Conservation (phyloP, 306 rosid species). For the Trifolium subterraneum region DNA sequence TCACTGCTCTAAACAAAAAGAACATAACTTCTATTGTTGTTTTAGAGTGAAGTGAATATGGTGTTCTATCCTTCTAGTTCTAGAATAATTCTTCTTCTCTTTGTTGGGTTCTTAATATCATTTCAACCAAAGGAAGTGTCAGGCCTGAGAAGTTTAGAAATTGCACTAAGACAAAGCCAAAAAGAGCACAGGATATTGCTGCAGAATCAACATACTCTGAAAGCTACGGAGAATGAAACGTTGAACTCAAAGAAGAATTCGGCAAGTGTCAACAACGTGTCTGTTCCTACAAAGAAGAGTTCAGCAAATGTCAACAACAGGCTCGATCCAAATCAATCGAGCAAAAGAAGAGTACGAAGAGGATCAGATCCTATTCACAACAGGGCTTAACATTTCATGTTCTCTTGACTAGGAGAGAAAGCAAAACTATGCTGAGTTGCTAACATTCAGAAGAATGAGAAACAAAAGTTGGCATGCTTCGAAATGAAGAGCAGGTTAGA, state of each 20-base stretch:
- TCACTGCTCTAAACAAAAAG: conserved; percentile 50
- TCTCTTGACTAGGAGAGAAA: conserved; percentile 46
- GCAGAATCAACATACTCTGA: conserved; percentile 49
- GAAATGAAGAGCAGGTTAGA: conserved; percentile 54
- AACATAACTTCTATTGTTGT: conserved; percentile 50
- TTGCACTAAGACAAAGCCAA: conserved; percentile 54
- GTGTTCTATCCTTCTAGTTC: conserved; percentile 53
- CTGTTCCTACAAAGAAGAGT: conserved; percentile 56
- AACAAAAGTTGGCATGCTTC: conserved; percentile 38
- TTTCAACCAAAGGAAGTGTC: conserved; percentile 54
- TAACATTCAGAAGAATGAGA: conserved; percentile 43
- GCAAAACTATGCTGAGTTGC: conserved; percentile 30
- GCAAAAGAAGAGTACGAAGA: conserved; percentile 78
- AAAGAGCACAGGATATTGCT: conserved; percentile 45
- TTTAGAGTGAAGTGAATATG: conserved; percentile 60
- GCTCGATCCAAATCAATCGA: conserved; percentile 75
- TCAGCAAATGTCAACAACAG: conserved; percentile 46
- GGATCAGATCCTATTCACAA: conserved; percentile 99
- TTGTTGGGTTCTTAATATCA: conserved; percentile 60
- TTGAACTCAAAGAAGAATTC: conserved; percentile 57
- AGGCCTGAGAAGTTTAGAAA: conserved; percentile 56
- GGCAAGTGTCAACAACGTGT: conserved; percentile 31
- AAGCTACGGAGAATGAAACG: conserved; percentile 47
- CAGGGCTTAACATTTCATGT: conserved; percentile 49
- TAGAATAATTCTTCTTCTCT: conserved; percentile 60